Percentiles rank a stretch among this genome's conserved stretches.
phyloP scores from a whole-genome alignment of 1,284 basidiomycete genomes.

The Marasmius sp. region DNA sequence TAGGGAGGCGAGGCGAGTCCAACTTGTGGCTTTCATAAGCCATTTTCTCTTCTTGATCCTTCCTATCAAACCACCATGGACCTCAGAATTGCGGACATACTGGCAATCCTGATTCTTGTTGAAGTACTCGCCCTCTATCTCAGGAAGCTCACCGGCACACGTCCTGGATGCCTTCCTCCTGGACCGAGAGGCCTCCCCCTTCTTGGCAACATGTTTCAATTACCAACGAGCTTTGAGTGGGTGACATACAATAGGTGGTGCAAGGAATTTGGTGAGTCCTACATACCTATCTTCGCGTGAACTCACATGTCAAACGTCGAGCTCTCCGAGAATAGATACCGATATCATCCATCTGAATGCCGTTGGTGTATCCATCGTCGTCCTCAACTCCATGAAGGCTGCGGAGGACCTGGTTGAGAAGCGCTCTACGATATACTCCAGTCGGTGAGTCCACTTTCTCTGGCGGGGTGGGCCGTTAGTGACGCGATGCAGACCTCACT shows the following conservation, averaged over 20 bases:
- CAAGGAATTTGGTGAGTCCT: not conserved
- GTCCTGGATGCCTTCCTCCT: no score
- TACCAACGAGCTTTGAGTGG: no score
- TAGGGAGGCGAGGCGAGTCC: no score
- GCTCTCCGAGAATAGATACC: not conserved
- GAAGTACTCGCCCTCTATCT: no score
- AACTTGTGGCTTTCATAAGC: no score
- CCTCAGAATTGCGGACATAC: no score
- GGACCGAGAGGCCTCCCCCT: no score
- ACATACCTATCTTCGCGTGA: not conserved
- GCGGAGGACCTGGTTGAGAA: not conserved
- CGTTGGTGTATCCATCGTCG: not conserved
- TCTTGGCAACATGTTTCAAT: no score
- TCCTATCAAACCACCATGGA: no score
- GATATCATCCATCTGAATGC: conserved; percentile 1
- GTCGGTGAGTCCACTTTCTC: not conserved
- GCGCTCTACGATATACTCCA: not conserved
- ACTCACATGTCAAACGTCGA: not conserved
- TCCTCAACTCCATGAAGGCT: not conserved
- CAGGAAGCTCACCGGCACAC: no score
- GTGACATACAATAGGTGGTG: not conserved
- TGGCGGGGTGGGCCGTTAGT: not conserved
- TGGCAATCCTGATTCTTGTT: no score
- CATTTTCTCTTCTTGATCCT: no score
- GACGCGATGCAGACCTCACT: not conserved